These are phyloP conservation scores for Scheffersomyces coipomensis DNA, from an alignment of 805 yeast genomes.

Conservation along the genomic window DNA sequence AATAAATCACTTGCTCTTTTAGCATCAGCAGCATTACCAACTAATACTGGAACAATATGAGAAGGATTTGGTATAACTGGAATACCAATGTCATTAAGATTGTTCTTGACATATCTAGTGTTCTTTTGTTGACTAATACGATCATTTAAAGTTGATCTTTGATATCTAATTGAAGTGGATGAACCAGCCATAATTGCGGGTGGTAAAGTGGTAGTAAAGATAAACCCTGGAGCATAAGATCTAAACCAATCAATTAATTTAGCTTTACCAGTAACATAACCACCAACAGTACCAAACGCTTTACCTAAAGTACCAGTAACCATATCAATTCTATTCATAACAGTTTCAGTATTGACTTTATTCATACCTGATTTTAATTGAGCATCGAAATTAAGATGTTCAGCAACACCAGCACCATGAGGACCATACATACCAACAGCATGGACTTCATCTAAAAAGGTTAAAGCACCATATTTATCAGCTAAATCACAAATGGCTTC, in stretches of 20 bases:
- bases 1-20: conserved; percentile 87
- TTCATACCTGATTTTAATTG: conserved; percentile 69
- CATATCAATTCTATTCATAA: conserved; percentile 89
- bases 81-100: conserved; percentile 67
- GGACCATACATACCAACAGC: conserved; percentile 99
- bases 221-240: conserved; percentile 95
- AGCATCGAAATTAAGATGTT: conserved; percentile 85
- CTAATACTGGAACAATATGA: conserved; percentile 92
- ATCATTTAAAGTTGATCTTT: conserved; percentile 71
- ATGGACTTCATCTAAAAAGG: conserved; percentile 97
- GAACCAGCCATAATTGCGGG: conserved; percentile 99
- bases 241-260: conserved; percentile 91
- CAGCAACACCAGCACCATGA: conserved; percentile 99
- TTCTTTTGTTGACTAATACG: conserved; percentile 83
- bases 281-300: conserved; percentile 96
- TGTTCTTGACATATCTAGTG: conserved; percentile 79
- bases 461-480: conserved; percentile 94
- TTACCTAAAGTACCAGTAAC: conserved; percentile 97
- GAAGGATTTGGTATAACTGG: conserved; percentile 98
- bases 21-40: conserved; percentile 93
- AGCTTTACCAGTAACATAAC: conserved; percentile 89
- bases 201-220: conserved; percentile 94
- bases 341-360: conserved; percentile 48
- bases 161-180: conserved; percentile 80
- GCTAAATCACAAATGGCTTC: conserved; percentile 92